phyloP scores from a whole-genome alignment of 2,329 filamentous ascomycete species.

The Penicillium sp. region DNA sequence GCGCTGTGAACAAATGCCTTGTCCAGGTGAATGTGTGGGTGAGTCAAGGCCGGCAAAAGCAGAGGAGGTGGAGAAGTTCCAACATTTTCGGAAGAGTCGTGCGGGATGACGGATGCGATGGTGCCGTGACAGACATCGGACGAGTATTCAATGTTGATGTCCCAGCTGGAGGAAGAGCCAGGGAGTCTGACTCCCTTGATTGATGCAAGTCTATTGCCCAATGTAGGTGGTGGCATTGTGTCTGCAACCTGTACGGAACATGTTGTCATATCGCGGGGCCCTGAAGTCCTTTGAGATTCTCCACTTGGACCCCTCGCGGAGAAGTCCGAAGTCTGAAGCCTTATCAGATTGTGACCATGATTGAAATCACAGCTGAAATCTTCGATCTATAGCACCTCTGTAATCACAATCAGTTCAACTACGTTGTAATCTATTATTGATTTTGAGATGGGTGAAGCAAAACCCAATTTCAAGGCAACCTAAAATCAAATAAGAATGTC shows the following conservation, averaged over 20 bases:
- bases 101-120: constrained; percentile 28
- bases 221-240: constrained; percentile 9
- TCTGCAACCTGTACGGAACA: not conserved
- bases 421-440: too few relatives aligned
- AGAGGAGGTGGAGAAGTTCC: constrained; percentile 19
- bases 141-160: constrained; percentile 27
- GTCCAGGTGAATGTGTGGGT: constrained; percentile 70
- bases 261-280: not conserved
- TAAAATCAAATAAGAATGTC: too few relatives aligned
- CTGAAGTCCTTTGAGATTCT: not conserved
- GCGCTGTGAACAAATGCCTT: constrained; percentile 41
- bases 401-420: too few relatives aligned
- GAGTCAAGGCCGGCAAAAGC: constrained; percentile 57
- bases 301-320: not conserved
- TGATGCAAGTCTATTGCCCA: constrained; percentile 10
- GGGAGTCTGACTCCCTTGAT: constrained; percentile 31
- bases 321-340: not conserved
- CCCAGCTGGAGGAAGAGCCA: constrained; percentile 28
- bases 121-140: constrained; percentile 11
- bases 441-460: too few relatives aligned
- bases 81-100: constrained; percentile 9
- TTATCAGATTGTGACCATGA: not conserved
- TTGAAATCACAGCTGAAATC: not conserved
- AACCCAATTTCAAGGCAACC: too few relatives aligned
- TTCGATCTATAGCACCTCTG: too few relatives aligned